phyloP scores from a whole-genome alignment of 148 eudicot species.

The Cornus suecica region DNA sequence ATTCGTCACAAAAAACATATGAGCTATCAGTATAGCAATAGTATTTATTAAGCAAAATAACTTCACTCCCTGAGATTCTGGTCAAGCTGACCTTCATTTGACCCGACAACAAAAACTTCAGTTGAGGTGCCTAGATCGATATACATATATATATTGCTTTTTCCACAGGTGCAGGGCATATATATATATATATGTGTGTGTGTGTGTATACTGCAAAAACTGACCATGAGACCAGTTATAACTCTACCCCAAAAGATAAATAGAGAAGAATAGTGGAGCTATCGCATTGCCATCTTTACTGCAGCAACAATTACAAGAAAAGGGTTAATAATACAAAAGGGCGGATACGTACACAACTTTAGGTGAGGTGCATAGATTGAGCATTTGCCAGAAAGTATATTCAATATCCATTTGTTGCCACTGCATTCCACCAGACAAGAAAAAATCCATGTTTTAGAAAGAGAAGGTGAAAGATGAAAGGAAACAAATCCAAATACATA shows the following conservation, averaged over 20 bases:
- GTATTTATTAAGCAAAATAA: background rate
- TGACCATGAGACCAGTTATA: background rate
- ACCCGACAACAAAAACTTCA: background rate
- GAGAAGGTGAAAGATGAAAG: background rate
- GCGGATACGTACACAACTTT: slow-evolving; percentile 66
- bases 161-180: background rate
- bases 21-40: background rate
- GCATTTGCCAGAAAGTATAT: slow-evolving; percentile 98
- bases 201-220: background rate
- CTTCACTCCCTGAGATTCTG: background rate
- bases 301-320: slow-evolving; percentile 10
- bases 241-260: background rate
- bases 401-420: slow-evolving; percentile 99
- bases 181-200: no score
- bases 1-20: background rate
- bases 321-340: background rate
- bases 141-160: no score
- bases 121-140: no score
- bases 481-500: background rate
- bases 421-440: slow-evolving; percentile 43
- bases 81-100: background rate
- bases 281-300: background rate
- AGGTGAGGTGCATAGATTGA: slow-evolving; percentile 86
- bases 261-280: background rate
- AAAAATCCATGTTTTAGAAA: background rate